Conservation (phyloP, 768 basidiomycete genomes). For the Sistotremastrum suecicum region DNA sequence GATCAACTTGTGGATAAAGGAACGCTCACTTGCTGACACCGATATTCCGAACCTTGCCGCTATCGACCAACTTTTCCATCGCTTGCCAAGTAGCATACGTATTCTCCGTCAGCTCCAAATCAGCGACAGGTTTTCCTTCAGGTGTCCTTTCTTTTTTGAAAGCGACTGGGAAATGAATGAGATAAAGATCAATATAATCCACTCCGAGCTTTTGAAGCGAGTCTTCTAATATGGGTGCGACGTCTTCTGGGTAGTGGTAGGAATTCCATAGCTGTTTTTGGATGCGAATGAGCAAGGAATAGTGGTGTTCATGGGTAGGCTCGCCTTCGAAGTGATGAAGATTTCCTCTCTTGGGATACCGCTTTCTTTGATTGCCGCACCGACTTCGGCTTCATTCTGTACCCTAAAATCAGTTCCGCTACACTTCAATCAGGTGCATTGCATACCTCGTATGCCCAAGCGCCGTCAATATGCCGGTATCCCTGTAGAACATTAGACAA, state of each 20-base stretch:
- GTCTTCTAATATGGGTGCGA: conserved; percentile 54
- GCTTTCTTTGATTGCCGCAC: conserved; percentile 43
- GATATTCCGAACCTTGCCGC: conserved; percentile 66
- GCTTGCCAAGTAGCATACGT: conserved; percentile 72
- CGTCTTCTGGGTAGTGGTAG: conserved; percentile 61
- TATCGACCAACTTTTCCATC: conserved; percentile 63
- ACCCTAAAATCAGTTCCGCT: conserved; percentile 1
- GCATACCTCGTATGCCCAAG: conserved; percentile 52
- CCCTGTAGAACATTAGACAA: conserved; percentile 11
- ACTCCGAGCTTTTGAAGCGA: conserved; percentile 45
- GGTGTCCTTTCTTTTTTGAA: conserved; percentile 39
- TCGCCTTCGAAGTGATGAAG: conserved; percentile 50
- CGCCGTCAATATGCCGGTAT: conserved; percentile 62
- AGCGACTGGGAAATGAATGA: conserved; percentile 74
- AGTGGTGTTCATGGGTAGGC: not conserved
- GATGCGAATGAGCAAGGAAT: too few species aligned
- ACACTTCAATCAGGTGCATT: not conserved
- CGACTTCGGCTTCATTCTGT: conserved; percentile 63
- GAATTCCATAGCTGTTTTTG: conserved; percentile 50
- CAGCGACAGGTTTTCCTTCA: conserved; percentile 18
- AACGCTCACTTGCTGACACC: conserved; percentile 64
- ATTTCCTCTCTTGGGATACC: conserved; percentile 46
- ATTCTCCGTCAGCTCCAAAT: conserved; percentile 45
- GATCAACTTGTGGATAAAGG: not conserved
- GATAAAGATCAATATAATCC: conserved; percentile 66